A percentile compares a stretch with the other conserved stretches of the same genome.
Conservation (phyloP, 2,329 filamentous ascomycete genomes). For the Chrysoporthe cubensis region DNA sequence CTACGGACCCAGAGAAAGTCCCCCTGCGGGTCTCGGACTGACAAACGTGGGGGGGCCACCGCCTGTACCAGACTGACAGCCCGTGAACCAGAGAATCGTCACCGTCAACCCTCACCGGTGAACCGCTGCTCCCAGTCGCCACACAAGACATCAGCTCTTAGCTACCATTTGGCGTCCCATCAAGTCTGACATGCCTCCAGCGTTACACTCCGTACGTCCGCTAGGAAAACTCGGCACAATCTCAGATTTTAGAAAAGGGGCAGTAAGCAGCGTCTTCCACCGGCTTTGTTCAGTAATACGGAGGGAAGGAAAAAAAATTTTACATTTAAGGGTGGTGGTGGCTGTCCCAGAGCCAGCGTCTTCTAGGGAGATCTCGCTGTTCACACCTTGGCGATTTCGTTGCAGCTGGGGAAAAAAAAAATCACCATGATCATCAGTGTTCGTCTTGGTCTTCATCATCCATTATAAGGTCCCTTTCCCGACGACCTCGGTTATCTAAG, state of each 20-base stretch:
- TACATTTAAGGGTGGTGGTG: neutral
- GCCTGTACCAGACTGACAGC: neutral
- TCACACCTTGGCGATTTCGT: neutral
- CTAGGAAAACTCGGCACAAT: neutral
- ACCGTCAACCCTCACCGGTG: neutral
- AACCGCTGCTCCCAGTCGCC: no score
- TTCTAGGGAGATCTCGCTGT: neutral
- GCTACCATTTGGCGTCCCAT: neutral
- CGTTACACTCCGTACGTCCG: conserved; percentile 6
- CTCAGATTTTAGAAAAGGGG: conserved; percentile 1
- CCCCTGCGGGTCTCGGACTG: no score
- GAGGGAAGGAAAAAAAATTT: neutral
- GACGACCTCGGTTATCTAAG: neutral
- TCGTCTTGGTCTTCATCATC: neutral
- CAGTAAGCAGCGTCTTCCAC: neutral
- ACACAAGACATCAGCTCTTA: neutral
- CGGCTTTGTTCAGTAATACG: neutral
- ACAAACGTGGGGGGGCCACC: neutral
- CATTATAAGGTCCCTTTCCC: neutral
- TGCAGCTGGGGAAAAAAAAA: neutral
- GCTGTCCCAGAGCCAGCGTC: neutral
- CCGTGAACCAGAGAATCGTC: neutral
- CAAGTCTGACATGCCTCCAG: conserved; percentile 11
- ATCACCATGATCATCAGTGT: neutral
- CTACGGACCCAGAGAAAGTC: neutral